These are phyloP conservation scores for Musa beccarii DNA, from an alignment of 176 grass and related monocot genomes.

Conservation along the genomic window DNA sequence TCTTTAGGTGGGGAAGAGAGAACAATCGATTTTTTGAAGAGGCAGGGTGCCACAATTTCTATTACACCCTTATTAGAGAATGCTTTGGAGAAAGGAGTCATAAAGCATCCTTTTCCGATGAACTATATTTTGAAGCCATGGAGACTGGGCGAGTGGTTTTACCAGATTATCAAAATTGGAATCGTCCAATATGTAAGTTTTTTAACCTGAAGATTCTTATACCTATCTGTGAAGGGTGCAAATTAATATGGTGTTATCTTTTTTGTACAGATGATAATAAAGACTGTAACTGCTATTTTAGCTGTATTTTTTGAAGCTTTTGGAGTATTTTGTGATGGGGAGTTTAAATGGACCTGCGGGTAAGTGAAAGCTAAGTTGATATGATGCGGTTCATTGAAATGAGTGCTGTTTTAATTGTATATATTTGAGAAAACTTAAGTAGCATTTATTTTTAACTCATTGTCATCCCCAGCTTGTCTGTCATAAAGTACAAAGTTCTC, in stretches of 20 bases:
- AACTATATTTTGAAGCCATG: conserved; percentile 74
- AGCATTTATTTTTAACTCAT: too few relatives aligned
- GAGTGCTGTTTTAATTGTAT: too few relatives aligned
- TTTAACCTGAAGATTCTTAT: conserved; percentile 17
- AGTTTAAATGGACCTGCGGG: conserved; percentile 83
- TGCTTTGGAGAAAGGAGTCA: conserved; percentile 43
- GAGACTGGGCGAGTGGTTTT: conserved; percentile 65
- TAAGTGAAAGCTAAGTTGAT: conserved; percentile 28
- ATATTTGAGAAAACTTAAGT: too few relatives aligned
- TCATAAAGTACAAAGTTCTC: too few relatives aligned
- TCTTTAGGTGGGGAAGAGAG: conserved; percentile 67
- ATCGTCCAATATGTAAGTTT: conserved; percentile 71
- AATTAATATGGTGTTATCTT: conserved; percentile 10
- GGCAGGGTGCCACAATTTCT: conserved; percentile 35
- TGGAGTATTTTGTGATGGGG: conserved; percentile 68
- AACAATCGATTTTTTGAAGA: conserved; percentile 71
- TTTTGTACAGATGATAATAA: conserved; percentile 60
- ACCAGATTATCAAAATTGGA: conserved; percentile 66
- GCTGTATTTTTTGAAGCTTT: conserved; percentile 75
- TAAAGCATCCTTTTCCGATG: conserved; percentile 81
- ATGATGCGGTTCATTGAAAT: background rate
- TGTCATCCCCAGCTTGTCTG: background rate
- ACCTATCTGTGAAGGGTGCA: conserved; percentile 6
- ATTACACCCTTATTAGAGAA: conserved; percentile 37
- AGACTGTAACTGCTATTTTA: conserved; percentile 64